Conservation (phyloP, 306 rosid genomes). For the Sechiopsis laciniata region DNA sequence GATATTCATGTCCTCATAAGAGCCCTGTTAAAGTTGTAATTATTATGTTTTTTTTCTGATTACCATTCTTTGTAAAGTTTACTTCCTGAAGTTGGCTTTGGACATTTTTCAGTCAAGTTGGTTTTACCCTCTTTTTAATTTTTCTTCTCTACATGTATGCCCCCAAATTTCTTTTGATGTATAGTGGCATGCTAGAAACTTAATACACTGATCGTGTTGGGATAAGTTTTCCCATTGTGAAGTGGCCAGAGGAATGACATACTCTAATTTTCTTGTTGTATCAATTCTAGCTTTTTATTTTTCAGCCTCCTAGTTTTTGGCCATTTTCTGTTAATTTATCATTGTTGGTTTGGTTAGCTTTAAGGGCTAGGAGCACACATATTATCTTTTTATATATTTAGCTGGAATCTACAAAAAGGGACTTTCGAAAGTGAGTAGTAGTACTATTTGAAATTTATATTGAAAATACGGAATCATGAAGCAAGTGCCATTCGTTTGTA, state of each 20-base stretch:
- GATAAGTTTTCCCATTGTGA: neutral
- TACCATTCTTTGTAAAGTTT: neutral
- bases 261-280: neutral
- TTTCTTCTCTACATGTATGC: neutral
- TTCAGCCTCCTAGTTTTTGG: neutral
- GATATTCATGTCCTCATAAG: neutral
- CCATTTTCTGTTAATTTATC: constrained; percentile 10
- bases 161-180: neutral
- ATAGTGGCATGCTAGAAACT: constrained; percentile 2
- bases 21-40: neutral
- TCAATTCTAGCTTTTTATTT: neutral
- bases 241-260: neutral
- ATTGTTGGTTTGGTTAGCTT: neutral
- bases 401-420: neutral
- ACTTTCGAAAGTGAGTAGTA: constrained; percentile 9
- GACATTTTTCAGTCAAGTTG: neutral
- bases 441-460: neutral
- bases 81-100: neutral
- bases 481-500: neutral
- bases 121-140: no score
- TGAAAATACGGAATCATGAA: neutral
- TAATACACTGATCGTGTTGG: neutral
- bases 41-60: neutral
- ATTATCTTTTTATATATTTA: no score
- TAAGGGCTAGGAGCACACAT: neutral